Base-by-base conservation (phyloP, 306 rosid genomes). In the Canavalia ensiformis region DNA sequence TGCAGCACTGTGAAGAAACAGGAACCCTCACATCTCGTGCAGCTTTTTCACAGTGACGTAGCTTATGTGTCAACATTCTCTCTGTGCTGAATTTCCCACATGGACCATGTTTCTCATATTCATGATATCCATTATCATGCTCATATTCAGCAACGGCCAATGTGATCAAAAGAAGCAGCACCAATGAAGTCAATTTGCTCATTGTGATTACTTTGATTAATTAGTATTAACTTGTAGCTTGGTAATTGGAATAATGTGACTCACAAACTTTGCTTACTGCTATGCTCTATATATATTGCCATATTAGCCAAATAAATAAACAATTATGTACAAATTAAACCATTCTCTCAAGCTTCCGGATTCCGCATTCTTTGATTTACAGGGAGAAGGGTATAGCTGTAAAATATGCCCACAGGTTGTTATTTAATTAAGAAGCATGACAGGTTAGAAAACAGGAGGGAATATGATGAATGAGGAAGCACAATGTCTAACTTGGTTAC, bases 21-120 rank as follows among this genome's bases (percentile, higher is more conserved):
- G 69, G 68, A 42, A 4, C 58, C 0, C 5, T 0, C 69, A 6
- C 79, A 4, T 44, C n/a, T 5, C 31, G 0, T 7, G 69, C 79
- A 1, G 79, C 33, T 46, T 75, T 75, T 18, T 11, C 57, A 0
- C 79, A 75, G 37, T 76, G 80, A n/a, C 80, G 72, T 18, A 76
- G 47, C 3, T 33, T 46, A 49, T 75, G 80, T 1, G 80, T 75
- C 10, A 75, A 8, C 9, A 62, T 60, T 47, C 80, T 75, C 0
- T 25, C 29, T 18, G 54, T 6, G 41, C 55, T 74, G 8, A 55
- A 74, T 68, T 74, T 74, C 2, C 80, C 71, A 5, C 80, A 75
- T 46, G 56, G 72, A 33, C 72, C 60, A 2, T 8, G 8, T 4
- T 57, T 10, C 3, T 41, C 68, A 2, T 41, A 12, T 0, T 34